Evolutionary conservation across 2,329 filamentous ascomycete genomes (phyloP).

Genomic region (Cytospora piceae): DNA sequence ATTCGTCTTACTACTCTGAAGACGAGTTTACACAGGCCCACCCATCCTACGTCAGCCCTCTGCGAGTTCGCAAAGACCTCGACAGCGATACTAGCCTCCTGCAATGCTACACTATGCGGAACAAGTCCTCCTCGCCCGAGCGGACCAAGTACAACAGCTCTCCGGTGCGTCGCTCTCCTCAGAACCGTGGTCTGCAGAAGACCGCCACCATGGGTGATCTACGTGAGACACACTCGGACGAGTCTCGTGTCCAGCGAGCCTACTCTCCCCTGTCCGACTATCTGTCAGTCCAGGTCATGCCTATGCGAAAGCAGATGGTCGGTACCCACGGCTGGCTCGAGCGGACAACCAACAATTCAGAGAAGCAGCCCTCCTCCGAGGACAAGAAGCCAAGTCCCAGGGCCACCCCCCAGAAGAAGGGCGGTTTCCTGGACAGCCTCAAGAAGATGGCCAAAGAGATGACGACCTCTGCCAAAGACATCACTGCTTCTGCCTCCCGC

Average conservation of each 20-base stretch:
- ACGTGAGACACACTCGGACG: slow-evolving; percentile 28
- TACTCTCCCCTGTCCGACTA: slow-evolving; percentile 51
- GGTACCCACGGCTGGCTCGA: slow-evolving; percentile 63
- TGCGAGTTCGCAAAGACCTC: slow-evolving; percentile 34
- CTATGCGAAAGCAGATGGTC: slow-evolving; percentile 56
- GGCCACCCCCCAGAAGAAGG: slow-evolving; percentile 40
- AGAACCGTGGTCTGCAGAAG: slow-evolving; percentile 24
- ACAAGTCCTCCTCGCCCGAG: slow-evolving; percentile 13
- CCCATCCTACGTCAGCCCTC: slow-evolving; percentile 35
- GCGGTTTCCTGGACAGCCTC: slow-evolving; percentile 49
- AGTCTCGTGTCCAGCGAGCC: slow-evolving; percentile 31
- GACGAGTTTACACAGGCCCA: slow-evolving; percentile 33
- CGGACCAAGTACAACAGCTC: slow-evolving; percentile 8
- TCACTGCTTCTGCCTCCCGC: slow-evolving; percentile 29
- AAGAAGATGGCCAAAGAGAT: slow-evolving; percentile 59
- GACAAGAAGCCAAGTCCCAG: slow-evolving; percentile 11
- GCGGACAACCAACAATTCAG: slow-evolving; percentile 41
- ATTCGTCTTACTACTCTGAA: slow-evolving; percentile 41
- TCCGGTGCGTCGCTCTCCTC: slow-evolving; percentile 5
- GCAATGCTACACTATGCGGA: slow-evolving; percentile 9
- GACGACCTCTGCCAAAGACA: slow-evolving; percentile 32
- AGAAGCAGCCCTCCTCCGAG: slow-evolving; percentile 29
- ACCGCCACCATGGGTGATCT: slow-evolving; percentile 28
- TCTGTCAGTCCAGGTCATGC: slow-evolving; percentile 45
- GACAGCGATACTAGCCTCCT: slow-evolving; percentile 28